These are phyloP conservation scores for Davidsoniella australis DNA, from an alignment of 2,329 filamentous ascomycete species.

Conservation along the genomic window DNA sequence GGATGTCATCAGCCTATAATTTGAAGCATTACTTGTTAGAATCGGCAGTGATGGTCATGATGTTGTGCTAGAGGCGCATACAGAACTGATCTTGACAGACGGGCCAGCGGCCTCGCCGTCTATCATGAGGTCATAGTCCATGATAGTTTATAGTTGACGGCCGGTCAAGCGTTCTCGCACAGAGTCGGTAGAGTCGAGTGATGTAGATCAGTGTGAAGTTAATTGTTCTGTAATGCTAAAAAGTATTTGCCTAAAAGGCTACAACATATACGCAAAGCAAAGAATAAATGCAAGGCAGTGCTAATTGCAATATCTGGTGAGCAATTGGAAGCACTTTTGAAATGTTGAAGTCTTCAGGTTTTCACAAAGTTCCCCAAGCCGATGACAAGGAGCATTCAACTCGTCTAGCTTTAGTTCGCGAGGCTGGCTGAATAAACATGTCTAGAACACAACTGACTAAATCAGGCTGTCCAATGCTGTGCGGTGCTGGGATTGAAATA, in stretches of 20 bases:
- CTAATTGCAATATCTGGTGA: no score
- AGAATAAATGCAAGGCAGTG: not conserved
- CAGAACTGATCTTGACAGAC: constrained; percentile 42
- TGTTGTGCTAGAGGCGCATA: constrained; percentile 19
- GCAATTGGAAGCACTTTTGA: no score
- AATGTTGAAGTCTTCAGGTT: no score
- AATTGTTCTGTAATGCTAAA: not conserved
- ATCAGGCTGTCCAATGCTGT: constrained; percentile 1
- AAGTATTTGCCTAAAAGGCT: not conserved
- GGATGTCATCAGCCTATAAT: constrained; percentile 53
- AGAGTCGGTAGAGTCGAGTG: not conserved
- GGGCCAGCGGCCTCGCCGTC: constrained; percentile 39
- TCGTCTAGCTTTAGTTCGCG: not conserved
- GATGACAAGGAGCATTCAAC: not conserved
- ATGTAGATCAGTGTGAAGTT: not conserved
- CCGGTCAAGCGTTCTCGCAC: not conserved
- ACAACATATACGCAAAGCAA: not conserved
- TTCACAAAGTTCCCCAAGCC: no score
- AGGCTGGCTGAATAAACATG: not conserved
- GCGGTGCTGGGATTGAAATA: not conserved
- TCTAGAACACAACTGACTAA: not conserved
- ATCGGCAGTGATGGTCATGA: not conserved
- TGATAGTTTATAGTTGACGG: constrained; percentile 15
- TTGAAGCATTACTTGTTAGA: not conserved
- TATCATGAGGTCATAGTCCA: constrained; percentile 47